Evolutionary conservation across 2,329 filamentous ascomycete species (phyloP), one percentile per base, ranked within the genome.

Genomic region (Epichloe gansuensis): DNA sequence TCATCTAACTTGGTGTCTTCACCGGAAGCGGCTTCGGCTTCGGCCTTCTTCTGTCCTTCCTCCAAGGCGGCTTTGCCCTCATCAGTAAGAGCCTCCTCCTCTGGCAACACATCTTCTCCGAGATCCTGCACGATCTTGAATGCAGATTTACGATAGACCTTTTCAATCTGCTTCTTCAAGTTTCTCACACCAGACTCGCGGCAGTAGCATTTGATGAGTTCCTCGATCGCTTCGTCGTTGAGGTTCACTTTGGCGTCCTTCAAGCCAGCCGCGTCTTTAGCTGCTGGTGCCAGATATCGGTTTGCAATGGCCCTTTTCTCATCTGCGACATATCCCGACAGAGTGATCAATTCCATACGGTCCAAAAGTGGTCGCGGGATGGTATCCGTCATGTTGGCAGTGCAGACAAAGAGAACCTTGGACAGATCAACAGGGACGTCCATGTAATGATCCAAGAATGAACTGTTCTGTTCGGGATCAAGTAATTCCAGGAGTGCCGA

Each of bases 221-320:
- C 93, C 63, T 93, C 86, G 45, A 98, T 94, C 12, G 91, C 94
- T 54, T 87, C 85, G 60, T 90, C 83, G 56, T 83, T 85, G 44
- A 98, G 75, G n/a, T 75, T 75, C n/a, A 98, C 91, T 63, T 96
- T 86, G 21, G 91, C 91, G 21, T 93, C 81, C 66, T 95, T 89
- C 56, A 98, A 73, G 31, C 93, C 93, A 39, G 89, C 91, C 54
- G 95, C 75, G 57, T 96, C 91, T 70, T 95, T 95, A n/a, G 94
- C 93, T 47, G 89, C 86, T 7, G 93, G 93, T 0, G 88, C 88
- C 28, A 98, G 80, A 64, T 98, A 98, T 58, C 82, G 81, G 65
- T 98, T 86, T 3, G 93, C 93, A 62, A 98, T 98, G 3, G 93
- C 91, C 83, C 95, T 96, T 78, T 98, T 98, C 76, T 98, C 93